Base-by-base conservation (phyloP, 306 rosid species). In the Gastrolobium villosum region DNA sequence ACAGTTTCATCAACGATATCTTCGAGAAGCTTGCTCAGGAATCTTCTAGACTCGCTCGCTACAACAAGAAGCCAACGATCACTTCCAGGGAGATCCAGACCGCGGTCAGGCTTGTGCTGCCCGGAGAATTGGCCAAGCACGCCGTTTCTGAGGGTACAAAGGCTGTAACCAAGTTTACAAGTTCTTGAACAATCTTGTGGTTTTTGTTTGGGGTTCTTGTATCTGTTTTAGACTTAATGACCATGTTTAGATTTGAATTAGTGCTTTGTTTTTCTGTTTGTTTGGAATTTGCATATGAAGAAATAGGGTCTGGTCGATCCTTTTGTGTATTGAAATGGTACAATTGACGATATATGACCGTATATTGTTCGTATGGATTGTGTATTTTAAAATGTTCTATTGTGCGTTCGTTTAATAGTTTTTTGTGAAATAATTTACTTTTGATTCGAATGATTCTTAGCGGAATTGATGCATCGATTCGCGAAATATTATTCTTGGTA, bases 11-110 rank as follows among this genome's bases (percentile, higher is more conserved):
- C 72, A 90, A 90, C 43, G 96, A 90, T 3, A 90, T 90, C 45
- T 88, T 90, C 26, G 93, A 91, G 93, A 91, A 91, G 83, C 90
- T 91, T 2, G 93, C 96, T 5, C 92, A 89, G 78, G 93, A 91
- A 10, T 48, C 96, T 0, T 89, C 96, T 0, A 84, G 93, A 74
- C 87, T 91, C 0, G 96, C 96, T 0, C 83, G 96, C 46, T 91
- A 91, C 77, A 91, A 91, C 88, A 91, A 91, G 89, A 91, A 91
- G 72, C 96, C 94, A 0, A 91, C 96, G 0, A 91, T 91, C 14
- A 89, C 96, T 6, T 91, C 96, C 0, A 69, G 96, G 89, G 96
- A 91, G 63, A 91, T 91, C 34, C 96, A 91, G 62, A 91, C 96
- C 0, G 96, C 93, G 0, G 96, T 91, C 11, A 86, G 96, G 4